Percentiles rank a stretch among this genome's conserved stretches.
Conservation (phyloP, 495 filamentous ascomycete genomes). For the Penicillium ochrochloron region DNA sequence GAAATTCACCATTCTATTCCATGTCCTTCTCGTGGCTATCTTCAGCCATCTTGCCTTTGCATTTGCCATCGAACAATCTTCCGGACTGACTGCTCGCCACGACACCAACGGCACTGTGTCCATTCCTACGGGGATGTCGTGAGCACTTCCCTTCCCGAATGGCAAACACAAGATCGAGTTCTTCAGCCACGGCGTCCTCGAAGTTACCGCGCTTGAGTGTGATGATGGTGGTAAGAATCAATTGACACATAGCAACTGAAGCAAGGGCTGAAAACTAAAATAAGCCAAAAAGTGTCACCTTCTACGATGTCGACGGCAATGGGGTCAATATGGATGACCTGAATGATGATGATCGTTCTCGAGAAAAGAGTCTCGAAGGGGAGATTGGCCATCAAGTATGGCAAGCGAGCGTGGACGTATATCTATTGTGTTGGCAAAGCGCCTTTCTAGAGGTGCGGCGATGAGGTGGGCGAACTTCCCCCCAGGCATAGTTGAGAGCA, state of each 20-base stretch:
- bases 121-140: neutral
- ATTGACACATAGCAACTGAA: neutral
- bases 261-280: neutral
- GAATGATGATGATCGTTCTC: neutral
- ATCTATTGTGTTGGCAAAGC: conserved; percentile 4
- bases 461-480: neutral
- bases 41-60: neutral
- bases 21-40: neutral
- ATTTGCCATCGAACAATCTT: neutral
- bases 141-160: neutral
- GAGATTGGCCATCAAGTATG: conserved; percentile 1
- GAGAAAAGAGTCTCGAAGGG: conserved; percentile 5
- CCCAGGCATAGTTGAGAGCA: too few relatives aligned
- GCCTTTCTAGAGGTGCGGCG: neutral
- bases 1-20: conserved; percentile 2
- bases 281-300: neutral
- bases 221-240: neutral
- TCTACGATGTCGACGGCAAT: conserved; percentile 5
- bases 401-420: neutral
- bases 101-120: neutral
- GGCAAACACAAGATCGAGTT: conserved; percentile 7
- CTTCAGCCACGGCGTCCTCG: neutral
- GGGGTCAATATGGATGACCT: neutral
- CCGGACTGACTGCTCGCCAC: neutral
- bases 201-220: conserved; percentile 3